Conservation (phyloP, 108 stramenopile genomes). For the Skeletonema menzelii region DNA sequence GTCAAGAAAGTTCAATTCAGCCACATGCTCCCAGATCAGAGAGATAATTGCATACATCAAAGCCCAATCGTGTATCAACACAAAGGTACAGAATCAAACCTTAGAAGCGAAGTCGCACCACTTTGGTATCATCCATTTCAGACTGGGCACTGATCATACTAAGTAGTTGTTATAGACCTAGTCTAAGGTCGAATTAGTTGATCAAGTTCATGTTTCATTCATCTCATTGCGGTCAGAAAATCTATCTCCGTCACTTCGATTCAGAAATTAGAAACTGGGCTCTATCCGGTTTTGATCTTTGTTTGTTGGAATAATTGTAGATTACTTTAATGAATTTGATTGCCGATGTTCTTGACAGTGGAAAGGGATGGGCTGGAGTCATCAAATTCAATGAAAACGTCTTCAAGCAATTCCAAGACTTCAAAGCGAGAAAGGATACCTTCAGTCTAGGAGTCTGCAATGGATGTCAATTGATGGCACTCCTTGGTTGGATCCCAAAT, state of each 20-base stretch:
- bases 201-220: too few species aligned
- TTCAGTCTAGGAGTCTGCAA: constrained; percentile 99
- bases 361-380: constrained; percentile 99
- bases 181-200: too few species aligned
- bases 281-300: too few species aligned
- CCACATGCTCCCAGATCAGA: background rate
- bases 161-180: too few species aligned
- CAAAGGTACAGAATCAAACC: background rate
- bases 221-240: too few species aligned
- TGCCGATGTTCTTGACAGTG: constrained; percentile 98
- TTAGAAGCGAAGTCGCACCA: background rate
- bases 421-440: constrained; percentile 91
- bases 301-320: too few species aligned
- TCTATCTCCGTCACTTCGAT: too few species aligned
- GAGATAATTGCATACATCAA: background rate
- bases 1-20: background rate
- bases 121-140: constrained; percentile 1
- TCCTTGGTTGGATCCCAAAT: constrained; percentile 97
- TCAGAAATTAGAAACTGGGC: too few species aligned
- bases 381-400: constrained; percentile 96
- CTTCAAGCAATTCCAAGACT: constrained; percentile 92
- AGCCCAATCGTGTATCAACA: background rate
- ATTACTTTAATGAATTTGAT: too few species aligned
- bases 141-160: background rate
- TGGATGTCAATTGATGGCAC: constrained; percentile 99